These are phyloP conservation scores for Tricholoma sp. DNA, from an alignment of 768 basidiomycete species.

Conservation along the genomic window DNA sequence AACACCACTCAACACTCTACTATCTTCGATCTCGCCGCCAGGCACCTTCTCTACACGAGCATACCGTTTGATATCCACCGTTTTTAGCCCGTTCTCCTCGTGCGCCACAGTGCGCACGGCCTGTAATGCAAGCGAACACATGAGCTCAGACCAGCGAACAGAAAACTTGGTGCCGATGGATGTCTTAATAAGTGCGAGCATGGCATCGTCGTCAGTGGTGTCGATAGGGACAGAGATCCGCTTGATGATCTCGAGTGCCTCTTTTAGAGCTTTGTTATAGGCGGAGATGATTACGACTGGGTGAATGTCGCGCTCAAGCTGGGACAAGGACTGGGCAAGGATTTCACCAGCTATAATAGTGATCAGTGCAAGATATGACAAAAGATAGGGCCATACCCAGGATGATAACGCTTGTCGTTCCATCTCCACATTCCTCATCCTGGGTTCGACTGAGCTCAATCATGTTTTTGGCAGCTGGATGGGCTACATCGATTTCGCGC, in stretches of 20 bases:
- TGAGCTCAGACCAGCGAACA: constrained; percentile 92
- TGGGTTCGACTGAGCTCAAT: constrained; percentile 97
- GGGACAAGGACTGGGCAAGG: constrained; percentile 87
- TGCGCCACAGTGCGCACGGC: constrained; percentile 87
- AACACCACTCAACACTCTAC: constrained; percentile 79
- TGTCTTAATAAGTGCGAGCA: constrained; percentile 96
- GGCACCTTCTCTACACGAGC: constrained; percentile 97
- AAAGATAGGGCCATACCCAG: constrained; percentile 51
- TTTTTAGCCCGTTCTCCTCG: constrained; percentile 71
- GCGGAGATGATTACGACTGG: constrained; percentile 98
- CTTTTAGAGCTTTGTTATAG: constrained; percentile 93
- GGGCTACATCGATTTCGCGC: constrained; percentile 97
- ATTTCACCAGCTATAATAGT: constrained; percentile 79
- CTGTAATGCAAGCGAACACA: constrained; percentile 92
- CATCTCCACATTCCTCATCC: constrained; percentile 98
- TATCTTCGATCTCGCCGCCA: constrained; percentile 95
- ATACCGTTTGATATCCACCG: constrained; percentile 97
- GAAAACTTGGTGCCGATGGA: constrained; percentile 99
- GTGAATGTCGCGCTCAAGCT: constrained; percentile 95
- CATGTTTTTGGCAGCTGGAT: constrained; percentile 99
- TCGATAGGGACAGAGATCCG: constrained; percentile 89
- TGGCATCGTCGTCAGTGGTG: constrained; percentile 76
- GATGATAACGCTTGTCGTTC: constrained; percentile 97
- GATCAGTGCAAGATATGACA: neutral
- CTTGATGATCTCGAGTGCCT: constrained; percentile 85